Evolutionary conservation across 176 grass and related monocot species (phyloP), one percentile per base, ranked within the genome.

Genomic region (Phragmites australis): DNA sequence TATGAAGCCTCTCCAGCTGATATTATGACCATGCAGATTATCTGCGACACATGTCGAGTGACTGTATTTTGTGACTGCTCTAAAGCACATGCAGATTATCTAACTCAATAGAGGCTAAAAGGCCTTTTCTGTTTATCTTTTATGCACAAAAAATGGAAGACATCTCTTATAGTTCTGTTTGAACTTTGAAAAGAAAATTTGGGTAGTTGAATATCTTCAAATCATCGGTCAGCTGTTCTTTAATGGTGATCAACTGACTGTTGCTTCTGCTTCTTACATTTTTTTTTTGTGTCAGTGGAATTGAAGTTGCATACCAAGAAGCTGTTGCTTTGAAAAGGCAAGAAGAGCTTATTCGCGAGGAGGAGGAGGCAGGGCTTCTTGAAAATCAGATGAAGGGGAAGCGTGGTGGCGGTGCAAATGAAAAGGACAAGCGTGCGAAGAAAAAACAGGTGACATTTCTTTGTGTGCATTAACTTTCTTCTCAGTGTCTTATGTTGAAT

Each of bases 291-390:
- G 56, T 67, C 77, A 99, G 90, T 83, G 89, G 86, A 82, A 90
- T 99, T 81, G 96, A 99, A 84, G 86, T 89, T 59, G 87, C 93
- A 8, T 89, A 99, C 54, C 96, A 93, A 91, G 93, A 99, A 85
- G 88, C 87, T 60, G 93, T 99, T 88, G 90, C 93, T 74, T 88
- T 95, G 62, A 99, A 85, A 80, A 99, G 97, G 76, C 97, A 99
- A 74, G 97, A 99, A 71, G 92, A 99, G 54, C 82, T 99, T 43
- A 99, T 99, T 88, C 93, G 93, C 46, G 97, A 99, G 72, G 96
- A 99, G 79, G 96, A 99, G 65, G 92, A 80, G 48, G 97, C 92
- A 21, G 86, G 84, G 27, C 84, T 89, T 79, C 85, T 89, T 69
- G 88, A 95, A 87, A 88, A 87, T 79, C 90, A 91, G 49, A 76